These are phyloP conservation scores for Naganishia liquefaciens DNA, from an alignment of 1,284 basidiomycete species.

Conservation along the genomic window DNA sequence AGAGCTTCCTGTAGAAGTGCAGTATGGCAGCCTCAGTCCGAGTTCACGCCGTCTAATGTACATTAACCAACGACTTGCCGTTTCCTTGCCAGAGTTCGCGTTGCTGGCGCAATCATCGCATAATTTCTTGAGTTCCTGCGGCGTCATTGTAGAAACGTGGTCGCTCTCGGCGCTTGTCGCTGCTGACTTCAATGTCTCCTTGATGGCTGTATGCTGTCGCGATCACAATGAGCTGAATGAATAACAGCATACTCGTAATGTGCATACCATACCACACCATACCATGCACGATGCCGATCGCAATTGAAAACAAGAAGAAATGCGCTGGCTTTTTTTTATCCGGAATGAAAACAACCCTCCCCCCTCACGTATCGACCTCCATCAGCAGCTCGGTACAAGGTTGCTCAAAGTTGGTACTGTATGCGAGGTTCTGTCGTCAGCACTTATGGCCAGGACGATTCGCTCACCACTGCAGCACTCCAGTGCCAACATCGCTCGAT, in stretches of 20 bases:
- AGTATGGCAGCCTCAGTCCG: background rate
- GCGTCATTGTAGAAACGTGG: constrained; percentile 1
- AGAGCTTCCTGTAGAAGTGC: constrained; percentile 22
- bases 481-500: no score
- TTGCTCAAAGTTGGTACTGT: no score
- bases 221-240: background rate
- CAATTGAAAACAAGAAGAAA: background rate
- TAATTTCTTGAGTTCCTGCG: constrained; percentile 27
- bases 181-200: no score
- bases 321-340: background rate
- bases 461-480: no score
- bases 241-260: constrained; percentile 4
- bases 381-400: background rate
- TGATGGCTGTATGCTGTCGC: background rate
- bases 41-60: background rate
- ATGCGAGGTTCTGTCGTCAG: no score
- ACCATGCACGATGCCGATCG: constrained; percentile 10
- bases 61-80: background rate
- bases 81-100: constrained; percentile 14
- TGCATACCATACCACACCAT: constrained; percentile 9
- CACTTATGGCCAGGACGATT: no score
- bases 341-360: background rate
- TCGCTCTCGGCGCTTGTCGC: background rate
- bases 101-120: constrained; percentile 23
- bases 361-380: background rate